Evolutionary conservation across 2,329 filamentous ascomycete species (phyloP).

Genomic region (Ophiostoma australiae): DNA sequence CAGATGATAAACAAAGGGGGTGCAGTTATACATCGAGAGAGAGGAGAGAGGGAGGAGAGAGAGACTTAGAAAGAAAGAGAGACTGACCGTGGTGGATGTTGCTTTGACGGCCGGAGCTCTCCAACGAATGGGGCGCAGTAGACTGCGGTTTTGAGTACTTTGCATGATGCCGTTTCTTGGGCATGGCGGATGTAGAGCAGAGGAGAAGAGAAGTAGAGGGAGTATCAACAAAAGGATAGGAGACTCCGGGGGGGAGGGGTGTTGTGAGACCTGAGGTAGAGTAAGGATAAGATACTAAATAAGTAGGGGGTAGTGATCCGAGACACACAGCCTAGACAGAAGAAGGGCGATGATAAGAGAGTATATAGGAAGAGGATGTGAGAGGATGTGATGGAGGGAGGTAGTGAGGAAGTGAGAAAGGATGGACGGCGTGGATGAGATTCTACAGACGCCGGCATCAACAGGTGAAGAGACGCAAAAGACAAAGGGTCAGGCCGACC

Average conservation of each 20-base stretch:
- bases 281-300: background rate
- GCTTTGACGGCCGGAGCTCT: conserved; percentile 33
- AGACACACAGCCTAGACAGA: conserved; percentile 19
- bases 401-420: too few species aligned
- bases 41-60: background rate
- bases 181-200: conserved; percentile 43
- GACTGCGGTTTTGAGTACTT: conserved; percentile 56
- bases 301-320: conserved; percentile 16
- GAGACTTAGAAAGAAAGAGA: background rate
- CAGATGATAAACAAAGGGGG: background rate
- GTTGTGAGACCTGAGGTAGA: conserved; percentile 21
- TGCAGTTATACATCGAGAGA: background rate
- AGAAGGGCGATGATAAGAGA: background rate
- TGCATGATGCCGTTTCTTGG: conserved; percentile 57
- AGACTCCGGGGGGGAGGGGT: background rate
- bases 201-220: background rate
- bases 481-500: background rate
- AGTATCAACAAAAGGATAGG: background rate
- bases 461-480: background rate
- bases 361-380: background rate
- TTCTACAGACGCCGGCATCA: background rate
- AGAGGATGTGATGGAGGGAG: too few species aligned
- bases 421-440: background rate
- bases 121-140: conserved; percentile 48
- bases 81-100: conserved; percentile 27